Percentiles rank a stretch among this genome's conserved stretches.
Conservation (phyloP, 495 filamentous ascomycete species). For the Tuber borchii region DNA sequence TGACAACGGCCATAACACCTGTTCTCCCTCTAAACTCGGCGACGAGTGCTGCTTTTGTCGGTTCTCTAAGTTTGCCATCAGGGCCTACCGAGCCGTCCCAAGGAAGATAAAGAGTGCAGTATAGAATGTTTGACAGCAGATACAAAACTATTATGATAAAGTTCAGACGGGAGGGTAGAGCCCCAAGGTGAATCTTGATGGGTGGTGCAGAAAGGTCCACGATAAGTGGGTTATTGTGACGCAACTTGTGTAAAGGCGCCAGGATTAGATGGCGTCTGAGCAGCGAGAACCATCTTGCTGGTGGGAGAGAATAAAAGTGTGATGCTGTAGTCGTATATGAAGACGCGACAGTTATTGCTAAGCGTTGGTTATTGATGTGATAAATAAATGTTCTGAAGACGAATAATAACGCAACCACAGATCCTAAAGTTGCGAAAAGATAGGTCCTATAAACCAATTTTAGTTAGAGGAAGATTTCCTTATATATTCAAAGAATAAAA, state of each 20-base stretch:
- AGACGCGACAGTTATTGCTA: conserved; percentile 28
- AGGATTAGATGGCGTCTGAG: conserved; percentile 76
- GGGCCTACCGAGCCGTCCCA: conserved; percentile 37
- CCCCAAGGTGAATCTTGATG: conserved; percentile 64
- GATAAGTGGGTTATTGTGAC: conserved; percentile 81
- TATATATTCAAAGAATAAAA: conserved; percentile 9
- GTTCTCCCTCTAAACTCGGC: conserved; percentile 65
- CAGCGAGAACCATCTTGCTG: conserved; percentile 46
- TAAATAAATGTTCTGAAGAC: conserved; percentile 32
- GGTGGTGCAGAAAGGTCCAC: conserved; percentile 54
- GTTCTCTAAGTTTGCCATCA: conserved; percentile 43
- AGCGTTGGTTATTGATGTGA: conserved; percentile 24
- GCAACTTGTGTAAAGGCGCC: conserved; percentile 70
- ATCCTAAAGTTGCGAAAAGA: conserved; percentile 34
- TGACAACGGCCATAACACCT: conserved; percentile 67
- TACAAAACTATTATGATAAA: conserved; percentile 61
- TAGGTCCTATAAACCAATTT: conserved; percentile 23
- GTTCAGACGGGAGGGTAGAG: conserved; percentile 78
- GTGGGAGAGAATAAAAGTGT: conserved; percentile 31
- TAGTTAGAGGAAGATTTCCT: conserved; percentile 10
- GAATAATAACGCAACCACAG: conserved; percentile 31
- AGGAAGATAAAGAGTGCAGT: conserved; percentile 60
- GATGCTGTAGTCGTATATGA: conserved; percentile 29
- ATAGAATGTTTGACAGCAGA: conserved; percentile 57
- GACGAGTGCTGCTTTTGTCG: conserved; percentile 46